Evolutionary conservation across 108 stramenopile genomes (phyloP).

Genomic region (Skeletonema potamos): DNA sequence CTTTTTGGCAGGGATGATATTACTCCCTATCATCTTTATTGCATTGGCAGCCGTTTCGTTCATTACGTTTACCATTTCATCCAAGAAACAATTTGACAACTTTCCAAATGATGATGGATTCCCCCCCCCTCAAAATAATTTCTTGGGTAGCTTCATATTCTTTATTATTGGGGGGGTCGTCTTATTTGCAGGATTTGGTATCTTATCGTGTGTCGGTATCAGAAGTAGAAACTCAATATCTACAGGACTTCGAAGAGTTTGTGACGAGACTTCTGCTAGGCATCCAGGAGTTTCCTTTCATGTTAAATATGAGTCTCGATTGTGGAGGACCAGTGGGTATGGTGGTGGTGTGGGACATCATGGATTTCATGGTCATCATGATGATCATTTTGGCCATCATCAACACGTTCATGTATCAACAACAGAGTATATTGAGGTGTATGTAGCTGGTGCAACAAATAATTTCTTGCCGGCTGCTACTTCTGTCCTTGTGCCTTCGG

Average conservation of each 20-base stretch:
- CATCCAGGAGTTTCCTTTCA: conserved; percentile 7
- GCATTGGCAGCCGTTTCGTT: not conserved
- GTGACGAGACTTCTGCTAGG: conserved; percentile 1
- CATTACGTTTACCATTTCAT: not conserved
- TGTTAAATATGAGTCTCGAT: not conserved
- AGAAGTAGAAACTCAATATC: not conserved
- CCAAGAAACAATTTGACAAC: not conserved
- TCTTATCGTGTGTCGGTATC: not conserved
- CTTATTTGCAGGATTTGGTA: not conserved
- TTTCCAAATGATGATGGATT: not conserved
- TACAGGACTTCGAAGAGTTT: not conserved
- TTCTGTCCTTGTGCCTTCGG: not conserved
- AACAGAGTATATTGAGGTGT: not conserved
- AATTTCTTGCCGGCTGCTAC: not conserved
- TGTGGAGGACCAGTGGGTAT: not conserved
- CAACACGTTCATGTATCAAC: not conserved
- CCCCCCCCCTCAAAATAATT: not conserved
- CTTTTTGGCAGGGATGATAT: not conserved
- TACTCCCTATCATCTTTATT: not conserved
- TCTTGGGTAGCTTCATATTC: not conserved
- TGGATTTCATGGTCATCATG: not conserved
- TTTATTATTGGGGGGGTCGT: not conserved
- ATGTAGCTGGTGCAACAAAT: not conserved
- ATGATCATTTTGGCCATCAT: not conserved
- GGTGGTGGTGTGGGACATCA: too few species aligned